Conservation (phyloP, 352 stramenopile species). For the Saprolegnia parasitica region DNA sequence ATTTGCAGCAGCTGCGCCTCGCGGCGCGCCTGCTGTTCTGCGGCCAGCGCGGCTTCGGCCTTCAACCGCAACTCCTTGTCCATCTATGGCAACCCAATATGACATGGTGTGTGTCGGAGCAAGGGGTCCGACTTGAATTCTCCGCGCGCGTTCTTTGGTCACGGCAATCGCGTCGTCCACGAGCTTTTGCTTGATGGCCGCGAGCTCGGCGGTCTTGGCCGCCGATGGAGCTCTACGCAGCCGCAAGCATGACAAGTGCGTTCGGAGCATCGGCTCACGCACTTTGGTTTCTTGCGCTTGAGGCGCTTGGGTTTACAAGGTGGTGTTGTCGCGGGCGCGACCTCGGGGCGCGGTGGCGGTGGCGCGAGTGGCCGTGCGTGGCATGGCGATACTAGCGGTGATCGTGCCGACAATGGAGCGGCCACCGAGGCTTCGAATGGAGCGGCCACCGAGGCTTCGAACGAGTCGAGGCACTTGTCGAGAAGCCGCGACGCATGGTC, state of each 20-base stretch:
- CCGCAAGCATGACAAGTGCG: background rate
- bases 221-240: background rate
- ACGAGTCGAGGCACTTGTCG: background rate
- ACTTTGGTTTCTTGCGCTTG: conserved; percentile 7
- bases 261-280: background rate
- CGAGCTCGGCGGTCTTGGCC: background rate
- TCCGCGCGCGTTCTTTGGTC: conserved; percentile 19
- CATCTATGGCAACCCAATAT: conserved; percentile 2
- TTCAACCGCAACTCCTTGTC: conserved; percentile 17
- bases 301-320: background rate
- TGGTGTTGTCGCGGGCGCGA: background rate
- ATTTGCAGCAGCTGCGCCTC: conserved; percentile 16
- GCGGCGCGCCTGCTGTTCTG: background rate
- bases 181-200: background rate
- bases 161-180: background rate
- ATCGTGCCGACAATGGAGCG: background rate
- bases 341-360: background rate
- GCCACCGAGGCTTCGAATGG: background rate
- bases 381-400: background rate
- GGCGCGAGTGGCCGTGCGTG: background rate
- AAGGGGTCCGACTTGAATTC: conserved; percentile 19
- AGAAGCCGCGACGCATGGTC: background rate
- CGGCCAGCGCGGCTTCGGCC: background rate
- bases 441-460: background rate
- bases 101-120: background rate